These are phyloP conservation scores for Datura wrightii DNA, from an alignment of 257 asterid species.

Conservation along the genomic window DNA sequence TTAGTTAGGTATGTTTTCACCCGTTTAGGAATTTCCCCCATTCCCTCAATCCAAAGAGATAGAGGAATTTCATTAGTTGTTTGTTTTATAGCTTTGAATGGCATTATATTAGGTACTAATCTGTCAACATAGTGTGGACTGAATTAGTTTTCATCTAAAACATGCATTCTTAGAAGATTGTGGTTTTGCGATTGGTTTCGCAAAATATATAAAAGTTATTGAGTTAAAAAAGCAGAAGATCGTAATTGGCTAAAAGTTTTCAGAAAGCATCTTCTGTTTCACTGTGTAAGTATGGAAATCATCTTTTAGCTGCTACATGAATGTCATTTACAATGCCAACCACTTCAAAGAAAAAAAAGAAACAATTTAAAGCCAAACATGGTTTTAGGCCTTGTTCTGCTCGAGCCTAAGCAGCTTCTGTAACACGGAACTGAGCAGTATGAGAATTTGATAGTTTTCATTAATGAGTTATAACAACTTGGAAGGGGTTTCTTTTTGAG, in stretches of 20 bases:
- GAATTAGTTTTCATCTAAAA: not conserved
- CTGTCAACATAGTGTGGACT: not conserved
- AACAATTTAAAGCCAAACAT: not conserved
- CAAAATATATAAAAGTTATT: not conserved
- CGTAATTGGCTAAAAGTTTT: not conserved
- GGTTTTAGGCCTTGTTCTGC: not conserved
- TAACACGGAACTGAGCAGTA: not conserved
- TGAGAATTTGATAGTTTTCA: not conserved
- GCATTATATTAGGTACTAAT: too few species aligned
- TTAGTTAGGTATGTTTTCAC: not conserved
- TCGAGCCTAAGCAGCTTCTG: not conserved
- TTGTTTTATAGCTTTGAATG: too few species aligned
- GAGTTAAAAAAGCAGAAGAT: not conserved
- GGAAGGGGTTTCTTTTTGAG: not conserved
- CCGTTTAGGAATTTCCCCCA: not conserved
- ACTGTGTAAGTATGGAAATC: not conserved
- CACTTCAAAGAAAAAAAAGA: not conserved
- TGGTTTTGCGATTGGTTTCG: not conserved
- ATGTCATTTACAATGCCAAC: not conserved
- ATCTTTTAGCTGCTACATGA: slow-evolving; percentile 11
- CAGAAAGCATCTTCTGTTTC: not conserved
- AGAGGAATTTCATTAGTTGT: not conserved
- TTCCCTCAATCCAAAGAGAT: not conserved
- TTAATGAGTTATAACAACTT: not conserved
- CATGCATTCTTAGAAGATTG: not conserved